Evolutionary conservation across 176 grass and related monocot species (phyloP), one percentile per base, ranked within the genome.

Genomic region (Avena sativa): DNA sequence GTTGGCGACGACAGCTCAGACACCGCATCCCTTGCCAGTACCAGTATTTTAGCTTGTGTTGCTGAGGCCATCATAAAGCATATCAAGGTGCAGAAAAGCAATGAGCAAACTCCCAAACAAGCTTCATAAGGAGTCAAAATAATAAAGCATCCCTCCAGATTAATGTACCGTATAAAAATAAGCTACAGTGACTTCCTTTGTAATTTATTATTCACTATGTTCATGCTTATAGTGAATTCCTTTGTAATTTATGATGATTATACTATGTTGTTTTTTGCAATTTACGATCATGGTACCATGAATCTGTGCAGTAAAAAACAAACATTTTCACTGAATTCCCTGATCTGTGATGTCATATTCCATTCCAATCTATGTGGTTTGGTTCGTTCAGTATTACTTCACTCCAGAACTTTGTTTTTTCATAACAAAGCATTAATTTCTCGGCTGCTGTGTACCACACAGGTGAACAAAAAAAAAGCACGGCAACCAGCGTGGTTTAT

Each of bases 51-150:
- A 77, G 84, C 88, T 47, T 3, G 63, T 23, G 8, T 65, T 53
- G 79, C 79, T 8, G 79, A 83, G 46, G 63, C 84, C 79, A 71
- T 87, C 52, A 63, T 62, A 8, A 79, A 79, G 32, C 78, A 90
- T 40, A 74, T 89, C 68, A 81, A 82, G 83, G 49, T 40, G 12
- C 61, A 86, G 19, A 86, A 68, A 23, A 49, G 5, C 26, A 3
- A 12, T 40, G 21, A 73, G 12, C 13, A 57, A 44, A 20, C 21
- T 53, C 5, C 5, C 38, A 40, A 40, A 0, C 5, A 40, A 40
- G 38, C 38, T 40, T 40, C 38, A 40, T 40, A 40, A 40, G 38
- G 6, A 40, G 36, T 79, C 9, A 81, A 32, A 79, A 72, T 28
- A 78, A 71, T 4, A 47, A 23, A 49, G 1, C 57, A 64, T 64